A percentile compares a stretch with the other conserved stretches of the same genome.
Evolutionary conservation across 768 basidiomycete genomes (phyloP).

Genomic region (Tricholoma sp.): DNA sequence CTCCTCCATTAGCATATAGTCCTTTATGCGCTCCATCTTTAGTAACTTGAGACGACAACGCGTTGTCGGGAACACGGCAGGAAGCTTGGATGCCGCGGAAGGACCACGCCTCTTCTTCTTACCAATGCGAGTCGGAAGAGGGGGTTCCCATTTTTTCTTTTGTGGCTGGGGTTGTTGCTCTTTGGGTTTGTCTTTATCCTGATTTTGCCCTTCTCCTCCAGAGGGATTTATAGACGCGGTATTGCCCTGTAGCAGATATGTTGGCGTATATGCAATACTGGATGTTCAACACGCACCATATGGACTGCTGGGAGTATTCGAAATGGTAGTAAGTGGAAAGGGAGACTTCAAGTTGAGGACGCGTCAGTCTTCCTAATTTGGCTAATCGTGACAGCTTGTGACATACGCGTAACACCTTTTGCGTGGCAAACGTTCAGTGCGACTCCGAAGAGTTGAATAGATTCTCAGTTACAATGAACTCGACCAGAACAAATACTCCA

Average conservation of each 20-base stretch:
- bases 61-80: conserved; percentile 89
- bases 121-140: conserved; percentile 92
- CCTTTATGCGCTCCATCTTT: conserved; percentile 97
- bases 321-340: conserved; percentile 1
- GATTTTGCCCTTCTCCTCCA: conserved; percentile 21
- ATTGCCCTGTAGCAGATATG: conserved; percentile 53
- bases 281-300: conserved; percentile 17
- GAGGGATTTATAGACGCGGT: conserved; percentile 56
- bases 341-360: too few relatives aligned
- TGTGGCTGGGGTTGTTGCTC: conserved; percentile 41
- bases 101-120: conserved; percentile 98
- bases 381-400: conserved; percentile 17
- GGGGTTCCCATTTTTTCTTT: conserved; percentile 98
- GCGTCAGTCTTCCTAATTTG: conserved; percentile 46
- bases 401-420: conserved; percentile 13
- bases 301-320: background rate
- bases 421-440: conserved; percentile 21
- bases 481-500: conserved; percentile 38
- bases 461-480: conserved; percentile 28
- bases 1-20: conserved; percentile 93
- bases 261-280: background rate
- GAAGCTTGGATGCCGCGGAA: conserved; percentile 84
- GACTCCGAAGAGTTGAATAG: too few relatives aligned
- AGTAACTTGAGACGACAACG: conserved; percentile 92
- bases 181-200: conserved; percentile 43